Evolutionary conservation across 805 yeast species (phyloP), one percentile per base, ranked within the genome.

Genomic region (Scheffersomyces ergatensis): DNA sequence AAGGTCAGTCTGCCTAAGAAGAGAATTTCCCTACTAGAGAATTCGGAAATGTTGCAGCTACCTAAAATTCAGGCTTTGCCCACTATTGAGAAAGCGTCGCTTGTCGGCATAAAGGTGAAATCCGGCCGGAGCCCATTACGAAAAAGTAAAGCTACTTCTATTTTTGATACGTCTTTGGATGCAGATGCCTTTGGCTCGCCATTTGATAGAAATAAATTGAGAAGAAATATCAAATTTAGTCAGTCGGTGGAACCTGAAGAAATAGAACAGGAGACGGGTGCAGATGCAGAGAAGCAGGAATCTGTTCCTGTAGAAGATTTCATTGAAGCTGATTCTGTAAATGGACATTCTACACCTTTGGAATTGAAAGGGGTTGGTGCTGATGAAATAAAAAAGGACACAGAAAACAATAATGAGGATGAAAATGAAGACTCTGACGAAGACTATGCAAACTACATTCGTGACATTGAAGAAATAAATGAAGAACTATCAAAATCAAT

Each of bases 391-490:
- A 26, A 26, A 26, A 14, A 26, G 13, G 14, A 26, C 5, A 23
- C 11, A 8, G 11, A 23, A 23, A 7, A 11, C 7, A 23, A 8
- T 8, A 8, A 7, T 7, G 7, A 8, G 11, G 25, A 23, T 23
- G 25, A 23, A 23, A 14, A 11, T 26, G 29, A 26, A 11, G 29
- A 26, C 6, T 26, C 29, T 26, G 42, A 39, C 18, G 33, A 29
- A 6, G 38, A 42, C 14, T 35, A 21, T 38, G 39, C 46, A 3
- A 45, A 47, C 14, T 53, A 50, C 29, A 47, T 56, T 14, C 37
- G 46, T 14, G 60, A 53, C 21, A 52, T 56, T 19, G 40, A 44
- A 34, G 43, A 45, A 8, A 46, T 56, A 13, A 46, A 51, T 20
- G 36, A 42, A n/a, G 53, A 26, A 12, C 29, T 26, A 8, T 30